Evolutionary conservation across 2,329 filamentous ascomycete genomes (phyloP).

Genomic region (Diaporthe citri): DNA sequence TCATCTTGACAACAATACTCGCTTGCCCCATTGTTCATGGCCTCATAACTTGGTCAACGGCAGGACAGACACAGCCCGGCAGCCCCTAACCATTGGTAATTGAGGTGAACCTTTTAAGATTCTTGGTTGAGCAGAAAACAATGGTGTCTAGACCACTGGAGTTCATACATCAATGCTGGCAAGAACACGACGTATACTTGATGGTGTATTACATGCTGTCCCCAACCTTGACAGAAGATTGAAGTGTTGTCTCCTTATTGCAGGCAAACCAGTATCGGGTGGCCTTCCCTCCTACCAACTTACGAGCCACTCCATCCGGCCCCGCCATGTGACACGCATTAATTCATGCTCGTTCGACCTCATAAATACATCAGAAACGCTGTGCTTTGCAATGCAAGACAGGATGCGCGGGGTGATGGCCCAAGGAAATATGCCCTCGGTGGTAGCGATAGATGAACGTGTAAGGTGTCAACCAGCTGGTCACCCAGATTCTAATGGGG

Average conservation of each 20-base stretch:
- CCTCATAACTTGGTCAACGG: neutral
- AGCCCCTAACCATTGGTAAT: rapidly evolving
- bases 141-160: neutral
- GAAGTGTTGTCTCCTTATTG: neutral
- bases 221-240: neutral
- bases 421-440: neutral
- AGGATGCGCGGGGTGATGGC: neutral
- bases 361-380: constrained; percentile 38
- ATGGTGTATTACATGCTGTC: neutral
- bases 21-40: neutral
- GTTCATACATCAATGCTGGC: neutral
- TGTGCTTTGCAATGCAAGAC: constrained; percentile 37
- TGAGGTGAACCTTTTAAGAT: neutral
- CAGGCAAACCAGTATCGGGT: neutral
- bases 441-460: constrained; percentile 12
- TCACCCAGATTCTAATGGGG: constrained; percentile 31
- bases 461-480: constrained; percentile 29
- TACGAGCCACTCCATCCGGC: neutral
- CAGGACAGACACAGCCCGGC: neutral
- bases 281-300: neutral
- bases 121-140: neutral
- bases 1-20: neutral
- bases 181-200: neutral
- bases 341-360: constrained; percentile 30
- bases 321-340: constrained; percentile 2